A percentile compares a stretch with the other conserved stretches of the same genome.
phyloP scores from a whole-genome alignment of 345 rosid genomes.

The Iberis pinnata region DNA sequence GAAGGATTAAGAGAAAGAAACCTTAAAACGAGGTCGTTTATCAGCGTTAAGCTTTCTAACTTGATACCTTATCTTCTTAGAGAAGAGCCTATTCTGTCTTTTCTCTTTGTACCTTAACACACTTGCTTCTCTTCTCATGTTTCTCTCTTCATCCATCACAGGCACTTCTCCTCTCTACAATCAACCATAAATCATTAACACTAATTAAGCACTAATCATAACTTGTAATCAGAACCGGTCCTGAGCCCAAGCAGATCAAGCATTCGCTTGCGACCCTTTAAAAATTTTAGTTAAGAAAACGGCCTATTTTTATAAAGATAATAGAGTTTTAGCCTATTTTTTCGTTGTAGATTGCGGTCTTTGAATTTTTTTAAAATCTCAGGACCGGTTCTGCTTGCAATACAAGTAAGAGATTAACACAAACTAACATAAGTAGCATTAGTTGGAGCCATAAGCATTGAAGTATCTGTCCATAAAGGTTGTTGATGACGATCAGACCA shows the following conservation, averaged over 20 bases:
- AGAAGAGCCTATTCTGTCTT: conserved; percentile 56
- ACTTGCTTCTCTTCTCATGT: conserved; percentile 66
- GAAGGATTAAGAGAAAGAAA: not conserved
- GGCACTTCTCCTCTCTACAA: conserved; percentile 59
- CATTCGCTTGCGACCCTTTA: too few species aligned
- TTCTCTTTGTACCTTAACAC: conserved; percentile 75
- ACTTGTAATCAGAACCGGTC: too few species aligned
- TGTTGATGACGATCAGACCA: conserved; percentile 50
- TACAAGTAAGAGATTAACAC: conserved; percentile 7
- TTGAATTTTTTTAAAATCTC: too few species aligned
- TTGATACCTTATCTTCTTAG: conserved; percentile 76
- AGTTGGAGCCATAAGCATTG: conserved; percentile 23
- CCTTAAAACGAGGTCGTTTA: conserved; percentile 76
- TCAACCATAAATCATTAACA: not conserved
- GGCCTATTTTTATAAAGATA: too few species aligned
- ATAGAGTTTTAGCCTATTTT: too few species aligned
- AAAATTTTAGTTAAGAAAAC: too few species aligned
- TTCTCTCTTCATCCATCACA: conserved; percentile 57
- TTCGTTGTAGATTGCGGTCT: too few species aligned
- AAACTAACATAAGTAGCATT: conserved; percentile 43
- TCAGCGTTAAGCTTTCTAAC: conserved; percentile 75
- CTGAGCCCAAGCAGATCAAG: too few species aligned
- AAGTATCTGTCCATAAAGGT: conserved; percentile 36
- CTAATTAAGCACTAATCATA: not conserved
- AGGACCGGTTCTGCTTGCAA: too few species aligned